Conservation (phyloP, 805 yeast genomes). For the Phaffomyces opuntiae region DNA sequence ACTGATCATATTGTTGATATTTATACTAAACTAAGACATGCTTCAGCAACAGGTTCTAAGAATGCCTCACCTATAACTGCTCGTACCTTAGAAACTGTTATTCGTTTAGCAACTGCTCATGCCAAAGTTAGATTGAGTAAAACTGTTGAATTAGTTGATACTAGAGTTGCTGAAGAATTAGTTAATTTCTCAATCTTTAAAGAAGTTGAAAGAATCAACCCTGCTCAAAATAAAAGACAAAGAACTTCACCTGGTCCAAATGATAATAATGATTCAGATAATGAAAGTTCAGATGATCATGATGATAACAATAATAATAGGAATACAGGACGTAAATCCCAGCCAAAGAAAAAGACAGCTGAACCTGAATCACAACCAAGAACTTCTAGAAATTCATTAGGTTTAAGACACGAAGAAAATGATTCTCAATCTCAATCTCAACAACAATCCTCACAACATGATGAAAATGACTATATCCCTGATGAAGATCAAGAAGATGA, state of each 20-base stretch:
- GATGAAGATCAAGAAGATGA: conserved; percentile 3
- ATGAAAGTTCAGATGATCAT: neutral
- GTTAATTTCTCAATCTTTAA: conserved; percentile 81
- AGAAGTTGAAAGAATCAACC: conserved; percentile 36
- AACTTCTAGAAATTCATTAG: neutral
- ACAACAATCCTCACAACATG: conserved; percentile 11
- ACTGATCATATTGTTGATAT: conserved; percentile 72
- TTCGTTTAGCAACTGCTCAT: conserved; percentile 93
- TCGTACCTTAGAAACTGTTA: conserved; percentile 93
- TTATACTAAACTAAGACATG: conserved; percentile 78
- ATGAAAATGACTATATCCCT: conserved; percentile 14
- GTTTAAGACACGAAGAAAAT: conserved; percentile 4
- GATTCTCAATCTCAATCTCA: neutral
- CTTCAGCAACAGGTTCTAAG: conserved; percentile 48
- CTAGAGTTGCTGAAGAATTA: conserved; percentile 77
- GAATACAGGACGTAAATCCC: neutral
- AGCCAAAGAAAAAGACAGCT: neutral
- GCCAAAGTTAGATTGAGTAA: conserved; percentile 89
- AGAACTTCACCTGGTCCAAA: conserved; percentile 14
- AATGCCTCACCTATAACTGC: conserved; percentile 94
- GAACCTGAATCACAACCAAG: neutral
- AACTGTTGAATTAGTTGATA: conserved; percentile 69
- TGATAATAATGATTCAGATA: conserved; percentile 9
- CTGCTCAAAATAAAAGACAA: conserved; percentile 28
- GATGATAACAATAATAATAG: neutral